Base-by-base conservation (phyloP, 2,329 filamentous ascomycete species). In the Penicillium griseofulvum region DNA sequence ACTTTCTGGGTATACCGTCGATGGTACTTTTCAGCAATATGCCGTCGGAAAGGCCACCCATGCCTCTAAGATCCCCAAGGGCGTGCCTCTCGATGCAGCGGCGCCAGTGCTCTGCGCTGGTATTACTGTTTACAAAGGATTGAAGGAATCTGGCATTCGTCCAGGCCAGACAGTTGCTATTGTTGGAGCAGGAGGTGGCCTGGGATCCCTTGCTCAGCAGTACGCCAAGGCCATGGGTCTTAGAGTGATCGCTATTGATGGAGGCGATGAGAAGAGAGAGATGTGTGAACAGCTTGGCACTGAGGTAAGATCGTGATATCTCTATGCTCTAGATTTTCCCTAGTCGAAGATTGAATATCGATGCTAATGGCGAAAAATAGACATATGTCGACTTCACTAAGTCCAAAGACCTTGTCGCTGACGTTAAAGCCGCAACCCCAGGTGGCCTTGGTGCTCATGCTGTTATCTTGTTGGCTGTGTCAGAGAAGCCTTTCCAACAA, bases 11-110 rank as follows among this genome's bases (percentile, higher is more conserved):
- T 96, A 94, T 80, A 95, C 90, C 10, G 90, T 96, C 71, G 90
- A 96, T 73, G 92, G 92, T 38, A 87, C 87, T 48, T 97, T 97
- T 83, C 92, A 97, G 78, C 87, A 96, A 79, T 97, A 96, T 79
- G 85, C 83, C 73, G 83, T 96, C 60, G 91, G 87, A 65, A 95
- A 96, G 75, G 91, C 91, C 19, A 86, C 87, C 24, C 90, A 96
- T 74, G 85, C 94, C 17, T 89, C 91, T 26, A 85, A 87, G 64
- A 89, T 97, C 60, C 89, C 89, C 61, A 87, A 91, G 73, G 84
- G 87, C 31, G 83, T 88, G 58, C 80, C 85, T 55, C 85, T 96
- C 41, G 91, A 92, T 69, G 85, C 85, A 48, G 82, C 95, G 52
- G 83, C 90, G 1, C 91, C 91, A 17, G 82, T 96, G 47, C 83